A percentile compares a stretch with the other conserved stretches of the same genome.
Evolutionary conservation across 2,329 filamentous ascomycete genomes (phyloP).

Genomic region (Rutstroemia sp.): DNA sequence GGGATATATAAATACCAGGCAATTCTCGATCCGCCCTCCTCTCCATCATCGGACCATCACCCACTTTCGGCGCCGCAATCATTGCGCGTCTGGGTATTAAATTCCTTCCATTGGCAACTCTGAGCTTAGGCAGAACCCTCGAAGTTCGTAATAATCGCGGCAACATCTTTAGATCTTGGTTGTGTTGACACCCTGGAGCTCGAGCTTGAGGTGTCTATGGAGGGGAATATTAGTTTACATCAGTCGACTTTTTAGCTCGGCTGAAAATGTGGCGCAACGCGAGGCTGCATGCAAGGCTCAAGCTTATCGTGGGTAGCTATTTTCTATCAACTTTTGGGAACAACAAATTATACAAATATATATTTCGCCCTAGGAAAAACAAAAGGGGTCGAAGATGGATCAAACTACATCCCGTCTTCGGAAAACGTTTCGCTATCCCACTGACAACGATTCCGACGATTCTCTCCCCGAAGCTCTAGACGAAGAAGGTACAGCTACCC

Average conservation of each 20-base stretch:
- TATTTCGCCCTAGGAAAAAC: neutral
- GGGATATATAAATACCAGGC: constrained; percentile 41
- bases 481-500: constrained; percentile 55
- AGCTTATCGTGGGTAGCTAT: neutral
- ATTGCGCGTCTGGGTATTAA: constrained; percentile 37
- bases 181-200: neutral
- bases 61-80: constrained; percentile 48
- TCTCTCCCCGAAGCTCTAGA: constrained; percentile 57
- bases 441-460: constrained; percentile 47
- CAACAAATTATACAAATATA: neutral
- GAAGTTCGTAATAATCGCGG: constrained; percentile 23
- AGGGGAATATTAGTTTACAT: constrained; percentile 2
- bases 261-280: constrained; percentile 13
- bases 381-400: constrained; percentile 24
- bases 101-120: constrained; percentile 12
- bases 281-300: constrained; percentile 3
- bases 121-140: constrained; percentile 16
- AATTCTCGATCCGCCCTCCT: constrained; percentile 59
- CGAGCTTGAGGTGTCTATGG: neutral
- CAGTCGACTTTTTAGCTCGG: constrained; percentile 10
- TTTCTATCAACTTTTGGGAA: no score
- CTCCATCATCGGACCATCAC: constrained; percentile 58
- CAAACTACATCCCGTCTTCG: constrained; percentile 54
- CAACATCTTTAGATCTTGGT: constrained; percentile 20
- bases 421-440: constrained; percentile 69